Percentiles rank a stretch among this genome's conserved stretches.
Conservation (phyloP, 306 rosid genomes). For the Prunus davidiana region DNA sequence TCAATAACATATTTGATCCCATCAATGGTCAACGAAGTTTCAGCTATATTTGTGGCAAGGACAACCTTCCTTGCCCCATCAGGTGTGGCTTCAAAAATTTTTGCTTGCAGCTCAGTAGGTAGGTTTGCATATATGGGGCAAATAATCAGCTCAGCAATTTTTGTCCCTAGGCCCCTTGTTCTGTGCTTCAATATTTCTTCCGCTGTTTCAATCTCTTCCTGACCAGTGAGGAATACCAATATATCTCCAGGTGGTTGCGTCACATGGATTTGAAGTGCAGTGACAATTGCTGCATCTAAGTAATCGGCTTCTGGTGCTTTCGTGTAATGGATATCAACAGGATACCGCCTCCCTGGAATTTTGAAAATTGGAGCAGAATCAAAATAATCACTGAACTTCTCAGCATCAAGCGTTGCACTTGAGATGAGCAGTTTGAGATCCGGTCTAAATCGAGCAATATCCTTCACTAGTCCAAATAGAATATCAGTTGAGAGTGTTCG, state of each 20-base stretch:
- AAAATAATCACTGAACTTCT: conserved; percentile 87
- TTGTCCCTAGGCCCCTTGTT: conserved; percentile 82
- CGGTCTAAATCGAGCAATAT: conserved; percentile 88
- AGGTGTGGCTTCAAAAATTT: conserved; percentile 97
- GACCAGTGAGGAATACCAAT: conserved; percentile 90
- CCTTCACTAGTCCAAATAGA: conserved; percentile 93
- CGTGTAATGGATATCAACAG: conserved; percentile 86
- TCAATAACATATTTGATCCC: conserved; percentile 96
- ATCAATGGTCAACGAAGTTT: conserved; percentile 93
- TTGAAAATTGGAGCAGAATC: conserved; percentile 94
- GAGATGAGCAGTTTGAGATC: conserved; percentile 91
- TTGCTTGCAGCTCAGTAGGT: conserved; percentile 91
- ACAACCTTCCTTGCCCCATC: conserved; percentile 94
- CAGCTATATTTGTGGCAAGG: conserved; percentile 96
- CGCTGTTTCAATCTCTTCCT: conserved; percentile 94
- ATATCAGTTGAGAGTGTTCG: conserved; percentile 97
- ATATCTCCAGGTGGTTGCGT: conserved; percentile 90
- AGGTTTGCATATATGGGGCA: conserved; percentile 97
- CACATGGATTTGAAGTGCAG: conserved; percentile 90
- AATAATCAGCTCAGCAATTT: conserved; percentile 88
- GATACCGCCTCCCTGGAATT: conserved; percentile 90
- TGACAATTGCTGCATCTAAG: conserved; percentile 91
- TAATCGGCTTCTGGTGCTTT: conserved; percentile 98
- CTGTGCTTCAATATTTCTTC: conserved; percentile 95
- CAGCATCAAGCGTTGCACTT: conserved; percentile 97